Evolutionary conservation across 2,329 filamentous ascomycete species (phyloP), one percentile per base, ranked within the genome.

Genomic region (Hypoxylon sp.): DNA sequence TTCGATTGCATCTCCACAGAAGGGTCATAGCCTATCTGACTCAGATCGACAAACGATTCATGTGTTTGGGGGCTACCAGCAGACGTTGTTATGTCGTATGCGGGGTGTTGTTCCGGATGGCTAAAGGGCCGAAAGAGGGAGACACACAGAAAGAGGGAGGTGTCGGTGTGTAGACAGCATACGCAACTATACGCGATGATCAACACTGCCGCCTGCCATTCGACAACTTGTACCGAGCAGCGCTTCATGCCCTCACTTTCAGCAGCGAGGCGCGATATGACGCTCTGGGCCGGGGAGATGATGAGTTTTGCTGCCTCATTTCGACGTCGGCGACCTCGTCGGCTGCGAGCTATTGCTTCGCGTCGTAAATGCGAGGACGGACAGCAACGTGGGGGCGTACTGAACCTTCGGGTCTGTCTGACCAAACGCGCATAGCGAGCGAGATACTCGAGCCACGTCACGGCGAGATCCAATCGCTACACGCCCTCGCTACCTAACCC

Each of bases 21-120:
- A 57, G 48, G 18, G 33, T 35, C 40, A 60, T 60, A 60, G 57
- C 54, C 55, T 61, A 65, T 59, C 60, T 65, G 55, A 65, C 46
- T 65, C 60, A 65, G 63, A 65, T 48, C 13, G 18, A 18, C 35
- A 31, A 27, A 15, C 41, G 45, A 40, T 33, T 42, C 41, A 50
- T 29, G 24, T 31, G 23, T 17, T 15, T 43, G 55, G 50, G 53
- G 13, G 37, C 6, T 21, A 11, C 45, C 51, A 45, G 37, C 42
- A 51, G 27, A 2, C 17, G 10, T 29, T 49, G n/a, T n/a, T n/a
- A n/a, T n/a, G n/a, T n/a, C n/a, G 18, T 46, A 56, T 63, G 58
- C 55, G 58, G 61, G 58, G 58, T 54, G 45, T 51, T 48, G 48
- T 62, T n/a, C 20, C 9, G 24, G 4, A 31, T 29, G 37, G 27